Base-by-base conservation (phyloP, 2,329 filamentous ascomycete genomes). In the Aspergillus novofumigatus region DNA sequence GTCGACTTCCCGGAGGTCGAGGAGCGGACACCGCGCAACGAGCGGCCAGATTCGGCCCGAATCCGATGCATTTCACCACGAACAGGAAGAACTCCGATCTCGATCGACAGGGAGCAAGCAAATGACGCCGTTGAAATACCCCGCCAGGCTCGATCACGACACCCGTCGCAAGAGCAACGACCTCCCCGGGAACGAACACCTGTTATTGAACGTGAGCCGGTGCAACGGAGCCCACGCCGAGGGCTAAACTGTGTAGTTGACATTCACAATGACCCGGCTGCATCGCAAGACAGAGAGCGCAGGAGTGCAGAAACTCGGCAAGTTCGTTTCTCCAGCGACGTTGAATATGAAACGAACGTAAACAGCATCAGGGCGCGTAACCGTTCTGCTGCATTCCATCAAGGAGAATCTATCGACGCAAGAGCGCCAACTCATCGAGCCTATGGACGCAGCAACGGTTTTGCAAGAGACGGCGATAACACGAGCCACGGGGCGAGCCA, bases 181-280 rank as follows among this genome's bases (percentile, higher is more conserved):
- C 54, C 32, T 35, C 60, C 55, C 49, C 61, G 65, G 32, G 61
- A 62, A 53, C 51, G 58, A 23, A 60, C 61, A 10, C 66, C 64
- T 11, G 60, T 64, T 20, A 26, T 48, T 41, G 65, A 68, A 32
- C 61, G 62, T 28, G 56, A 54, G 29, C 62, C 65, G 41, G 25
- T 21, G 20, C 50, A 57, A 14, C 49, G 55, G 9, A 53, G 58
- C 41, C 52, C 35, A 32, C 48, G 56, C 25, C 58, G 38, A 26
- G 17, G 49, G 20, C 44, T 52, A 3, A 25, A 21, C 35, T 14
- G 28, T 21, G 32, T 45, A 32, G 59, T 65, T 5, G 54, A 62
- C 21, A 52, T 64, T 25, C 64, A 63, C 28, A 57, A 64, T 20
- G 38, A 52, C 9, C 45, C 47, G 29, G 35, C n/a, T 20, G 9